Evolutionary conservation across 2,329 filamentous ascomycete species (phyloP).

Genomic region (Sporothrix mexicana): DNA sequence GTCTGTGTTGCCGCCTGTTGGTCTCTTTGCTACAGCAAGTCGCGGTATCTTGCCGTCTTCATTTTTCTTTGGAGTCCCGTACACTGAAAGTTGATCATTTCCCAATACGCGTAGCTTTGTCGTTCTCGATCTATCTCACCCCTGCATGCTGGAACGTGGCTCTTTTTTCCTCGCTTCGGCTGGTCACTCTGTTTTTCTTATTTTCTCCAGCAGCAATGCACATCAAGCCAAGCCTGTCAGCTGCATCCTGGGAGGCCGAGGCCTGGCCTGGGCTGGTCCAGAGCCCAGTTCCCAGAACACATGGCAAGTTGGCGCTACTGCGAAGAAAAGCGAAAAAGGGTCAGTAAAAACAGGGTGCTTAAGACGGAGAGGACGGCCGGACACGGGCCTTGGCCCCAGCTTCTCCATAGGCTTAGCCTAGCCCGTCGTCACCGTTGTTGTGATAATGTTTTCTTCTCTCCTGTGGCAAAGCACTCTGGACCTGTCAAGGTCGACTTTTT

Average conservation of each 20-base stretch:
- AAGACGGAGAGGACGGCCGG: constrained; percentile 10
- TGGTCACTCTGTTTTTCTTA: not conserved
- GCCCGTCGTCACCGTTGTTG: not conserved
- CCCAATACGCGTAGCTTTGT: constrained; percentile 6
- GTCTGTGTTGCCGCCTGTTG: constrained; percentile 5
- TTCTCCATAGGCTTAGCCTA: not conserved
- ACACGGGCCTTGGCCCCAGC: not conserved
- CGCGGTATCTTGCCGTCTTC: not conserved
- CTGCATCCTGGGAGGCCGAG: constrained; percentile 9
- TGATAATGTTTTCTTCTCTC: not conserved
- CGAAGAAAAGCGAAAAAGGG: not conserved
- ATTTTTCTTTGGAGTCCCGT: not conserved
- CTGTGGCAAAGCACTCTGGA: too few relatives aligned
- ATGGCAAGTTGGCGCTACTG: constrained; percentile 25
- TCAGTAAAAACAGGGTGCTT: not conserved
- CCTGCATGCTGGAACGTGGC: constrained; percentile 10
- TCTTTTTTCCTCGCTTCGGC: not conserved
- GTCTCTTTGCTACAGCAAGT: not conserved
- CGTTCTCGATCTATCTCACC: not conserved
- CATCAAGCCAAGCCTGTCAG: constrained; percentile 5
- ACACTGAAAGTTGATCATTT: constrained; percentile 19
- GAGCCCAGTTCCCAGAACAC: constrained; percentile 16
- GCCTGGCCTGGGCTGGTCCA: constrained; percentile 6
- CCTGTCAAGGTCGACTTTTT: too few relatives aligned
- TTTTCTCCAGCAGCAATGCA: constrained; percentile 20